Base-by-base conservation (phyloP, 2,329 filamentous ascomycete genomes). In the Sarocladium brachiariae region DNA sequence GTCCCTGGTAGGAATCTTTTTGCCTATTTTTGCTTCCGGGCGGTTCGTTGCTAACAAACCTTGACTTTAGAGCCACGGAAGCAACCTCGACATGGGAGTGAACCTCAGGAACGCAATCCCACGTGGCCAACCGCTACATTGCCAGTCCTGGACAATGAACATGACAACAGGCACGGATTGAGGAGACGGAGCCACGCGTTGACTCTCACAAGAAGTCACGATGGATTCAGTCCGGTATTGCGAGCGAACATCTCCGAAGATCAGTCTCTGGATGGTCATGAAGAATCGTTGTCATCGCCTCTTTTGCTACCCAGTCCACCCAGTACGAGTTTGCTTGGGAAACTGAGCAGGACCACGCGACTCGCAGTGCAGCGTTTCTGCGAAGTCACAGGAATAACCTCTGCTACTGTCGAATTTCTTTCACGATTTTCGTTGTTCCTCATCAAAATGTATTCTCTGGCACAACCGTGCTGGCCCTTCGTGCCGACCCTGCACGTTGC, bases 401-500 rank as follows among this genome's bases (percentile, higher is more conserved):
- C 43, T 9, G 9, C 43, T 13, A 33, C 27, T 31, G 13, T 47
- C 11, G 43, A 54, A 18, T 51, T 51, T 11, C 3, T 19, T 6
- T 30, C 50, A 18, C 83, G 84, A 45, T 66, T 88, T 2, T 58
- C 65, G 1, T 58, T 91, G 1, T 91, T 95, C 58, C 63, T 85
- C 5, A 56, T 77, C 47, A 96, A 95, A 65, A 68, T 90, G 8
- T 68, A 76, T 11, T 80, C 81, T 0, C 67, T 93, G 9, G 74
- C 78, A 2, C 74, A 77, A 43, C 78, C 84, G 1, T 96, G 90
- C 64, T 81, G 81, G 63, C 89, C 89, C 0, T 83, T 83, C 52
- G 81, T 82, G 38, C 74, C 80, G n/a, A 83, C 77, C 39, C 71
- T 80, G 6, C 78, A 78, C 64, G 67, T 90, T 4, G 73, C 81